Base-by-base conservation (phyloP, 2,329 filamentous ascomycete genomes). In the Parastagonospora nodorum region DNA sequence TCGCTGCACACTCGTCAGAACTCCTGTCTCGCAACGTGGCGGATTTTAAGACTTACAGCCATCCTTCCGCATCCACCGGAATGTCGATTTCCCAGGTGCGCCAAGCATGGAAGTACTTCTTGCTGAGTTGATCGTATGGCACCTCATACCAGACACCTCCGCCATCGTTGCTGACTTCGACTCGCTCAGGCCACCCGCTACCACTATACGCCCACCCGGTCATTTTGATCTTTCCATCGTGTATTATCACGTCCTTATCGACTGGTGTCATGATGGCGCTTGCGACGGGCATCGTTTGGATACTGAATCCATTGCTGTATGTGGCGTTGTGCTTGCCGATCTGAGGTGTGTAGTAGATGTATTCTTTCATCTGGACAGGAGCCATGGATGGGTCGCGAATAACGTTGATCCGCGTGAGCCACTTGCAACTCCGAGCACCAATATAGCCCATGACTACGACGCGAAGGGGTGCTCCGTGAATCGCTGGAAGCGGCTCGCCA, bases 231-330 rank as follows among this genome's bases (percentile, higher is more conserved):
- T 74, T 78, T 8, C 85, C 85, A 12, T 81, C 77, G 58, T 88
- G 85, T 0, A 87, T 72, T 28, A 87, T 77, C 1, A 82, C 79
- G n/a, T 86, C 79, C 59, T 84, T 85, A 15, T 80, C 79, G 73
- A 77, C 75, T 0, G 86, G 86, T 0, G 80, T 76, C 82, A 88
- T 88, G 60, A 88, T 88, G 15, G 86, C 86, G 12, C 79, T 83
- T 40, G 80, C 83, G 3, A 89, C 86, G 0, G 87, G 87, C 86
- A 89, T 89, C 31, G 88, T 86, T 62, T 90, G 87, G 60, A 88
- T 89, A 55, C 81, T 82, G 53, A 87, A 85, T 0, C 84, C 86
- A 39, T 84, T 83, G 12, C 76, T 83, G 58, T 82, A 80, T 8
- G 73, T 75, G 9, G 79, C 75, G 54, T 88, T 88, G 58, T 89